These are phyloP conservation scores for Paramecium sexaurelia DNA, from an alignment of 73 alveolate species.

Conservation along the genomic window DNA sequence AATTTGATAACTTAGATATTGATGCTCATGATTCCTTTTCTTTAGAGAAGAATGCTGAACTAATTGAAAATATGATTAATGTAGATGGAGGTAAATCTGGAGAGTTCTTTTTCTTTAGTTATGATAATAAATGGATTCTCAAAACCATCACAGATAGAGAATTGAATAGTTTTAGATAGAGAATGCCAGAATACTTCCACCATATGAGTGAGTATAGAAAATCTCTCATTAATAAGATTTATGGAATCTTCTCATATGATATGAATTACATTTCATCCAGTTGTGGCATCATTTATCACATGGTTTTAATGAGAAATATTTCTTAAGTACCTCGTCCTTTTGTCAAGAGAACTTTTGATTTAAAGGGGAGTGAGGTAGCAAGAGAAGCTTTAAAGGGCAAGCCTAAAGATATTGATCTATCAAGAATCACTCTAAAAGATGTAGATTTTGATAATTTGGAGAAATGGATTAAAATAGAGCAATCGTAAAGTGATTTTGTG, in stretches of 20 bases:
- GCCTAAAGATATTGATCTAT: slow-evolving; percentile 1
- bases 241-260: slow-evolving; percentile 58
- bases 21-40: slow-evolving; percentile 48
- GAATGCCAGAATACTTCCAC: slow-evolving; percentile 47
- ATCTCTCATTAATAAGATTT: slow-evolving; percentile 49
- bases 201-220: slow-evolving; percentile 54
- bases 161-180: slow-evolving; percentile 27
- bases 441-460: slow-evolving; percentile 49
- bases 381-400: slow-evolving; percentile 61
- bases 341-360: slow-evolving; percentile 60
- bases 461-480: neutral
- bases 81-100: slow-evolving; percentile 70
- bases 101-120: slow-evolving; percentile 64
- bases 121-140: slow-evolving; percentile 59
- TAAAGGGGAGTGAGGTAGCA: slow-evolving; percentile 63
- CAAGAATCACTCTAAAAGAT: slow-evolving; percentile 50
- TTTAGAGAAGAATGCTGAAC: neutral
- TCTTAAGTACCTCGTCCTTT: slow-evolving; percentile 44
- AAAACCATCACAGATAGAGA: slow-evolving; percentile 59
- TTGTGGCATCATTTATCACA: neutral
- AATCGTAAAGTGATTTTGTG: slow-evolving; percentile 17
- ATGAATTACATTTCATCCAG: slow-evolving; percentile 6
- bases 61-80: slow-evolving; percentile 34
- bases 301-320: slow-evolving; percentile 17
- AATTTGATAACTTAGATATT: slow-evolving; percentile 28